Conservation (phyloP, 179 eudicot species). For the Spinacia oleracea region DNA sequence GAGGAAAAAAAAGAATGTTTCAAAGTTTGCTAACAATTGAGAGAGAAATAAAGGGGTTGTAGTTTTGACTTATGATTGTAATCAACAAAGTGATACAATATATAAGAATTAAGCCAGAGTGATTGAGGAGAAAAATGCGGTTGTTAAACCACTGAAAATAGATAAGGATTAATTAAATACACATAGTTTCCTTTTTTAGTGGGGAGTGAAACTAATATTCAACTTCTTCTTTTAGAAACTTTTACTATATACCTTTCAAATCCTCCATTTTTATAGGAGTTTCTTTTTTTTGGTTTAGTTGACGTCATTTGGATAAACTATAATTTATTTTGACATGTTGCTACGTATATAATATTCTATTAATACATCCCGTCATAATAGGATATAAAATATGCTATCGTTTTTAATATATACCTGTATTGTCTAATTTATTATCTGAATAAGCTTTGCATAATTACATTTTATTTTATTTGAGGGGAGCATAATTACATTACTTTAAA, state of each 20-base stretch:
- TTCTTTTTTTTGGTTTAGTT: background rate
- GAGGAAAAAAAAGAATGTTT: background rate
- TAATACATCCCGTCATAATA: no score
- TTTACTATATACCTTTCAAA: background rate
- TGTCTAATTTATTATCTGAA: no score
- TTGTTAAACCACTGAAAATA: conserved; percentile 22
- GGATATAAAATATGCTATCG: no score
- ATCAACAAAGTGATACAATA: conserved; percentile 4
- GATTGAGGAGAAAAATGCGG: conserved; percentile 26
- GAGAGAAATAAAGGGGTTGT: conserved; percentile 1
- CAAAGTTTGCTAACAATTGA: background rate
- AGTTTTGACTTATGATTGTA: background rate
- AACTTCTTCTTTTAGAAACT: conserved; percentile 10
- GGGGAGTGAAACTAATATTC: conserved; percentile 14
- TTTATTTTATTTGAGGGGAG: no score
- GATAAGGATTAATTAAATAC: conserved; percentile 21
- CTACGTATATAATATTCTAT: no score
- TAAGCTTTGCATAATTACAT: no score
- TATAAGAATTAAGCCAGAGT: conserved; percentile 10
- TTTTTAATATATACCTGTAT: no score
- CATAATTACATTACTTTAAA: no score
- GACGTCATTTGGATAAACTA: background rate
- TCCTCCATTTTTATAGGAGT: conserved; percentile 16
- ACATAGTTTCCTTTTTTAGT: conserved; percentile 17
- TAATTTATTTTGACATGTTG: no score